Evolutionary conservation across 106 monocot genomes (phyloP).

Genomic region (Apostasia shenzhenica): DNA sequence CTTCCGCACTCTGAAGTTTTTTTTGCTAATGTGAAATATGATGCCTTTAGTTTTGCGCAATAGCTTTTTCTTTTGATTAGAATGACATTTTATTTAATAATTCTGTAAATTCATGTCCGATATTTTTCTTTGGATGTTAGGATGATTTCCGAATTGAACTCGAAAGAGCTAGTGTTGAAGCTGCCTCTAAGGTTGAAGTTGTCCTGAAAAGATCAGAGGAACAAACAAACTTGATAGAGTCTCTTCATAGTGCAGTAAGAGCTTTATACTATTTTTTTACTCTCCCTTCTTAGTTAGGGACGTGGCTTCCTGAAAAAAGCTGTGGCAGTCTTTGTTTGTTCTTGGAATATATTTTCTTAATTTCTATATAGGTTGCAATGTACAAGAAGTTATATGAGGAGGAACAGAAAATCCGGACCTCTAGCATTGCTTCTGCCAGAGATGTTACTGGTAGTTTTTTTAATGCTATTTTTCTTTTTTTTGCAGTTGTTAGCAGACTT

Average conservation of each 20-base stretch:
- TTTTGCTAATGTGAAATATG: too few species aligned
- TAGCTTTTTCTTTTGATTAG: not conserved
- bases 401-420: constrained; percentile 38
- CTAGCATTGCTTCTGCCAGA: constrained; percentile 14
- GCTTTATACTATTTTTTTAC: not conserved
- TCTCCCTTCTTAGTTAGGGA: not conserved
- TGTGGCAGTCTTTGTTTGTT: not conserved
- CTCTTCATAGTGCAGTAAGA: constrained; percentile 87
- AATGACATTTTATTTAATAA: not conserved
- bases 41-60: too few species aligned
- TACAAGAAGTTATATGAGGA: constrained; percentile 93
- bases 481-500: not conserved
- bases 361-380: constrained; percentile 76
- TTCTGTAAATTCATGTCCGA: not conserved
- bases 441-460: constrained; percentile 30
- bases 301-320: not conserved
- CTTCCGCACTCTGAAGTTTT: too few species aligned
- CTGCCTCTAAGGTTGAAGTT: constrained; percentile 61
- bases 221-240: constrained; percentile 84
- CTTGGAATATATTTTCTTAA: not conserved
- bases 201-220: constrained; percentile 86
- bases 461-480: not conserved
- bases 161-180: constrained; percentile 51
- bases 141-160: constrained; percentile 69
- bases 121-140: constrained; percentile 20